Evolutionary conservation across 2,329 filamentous ascomycete species (phyloP).

Genomic region (Mariannaea elegans): DNA sequence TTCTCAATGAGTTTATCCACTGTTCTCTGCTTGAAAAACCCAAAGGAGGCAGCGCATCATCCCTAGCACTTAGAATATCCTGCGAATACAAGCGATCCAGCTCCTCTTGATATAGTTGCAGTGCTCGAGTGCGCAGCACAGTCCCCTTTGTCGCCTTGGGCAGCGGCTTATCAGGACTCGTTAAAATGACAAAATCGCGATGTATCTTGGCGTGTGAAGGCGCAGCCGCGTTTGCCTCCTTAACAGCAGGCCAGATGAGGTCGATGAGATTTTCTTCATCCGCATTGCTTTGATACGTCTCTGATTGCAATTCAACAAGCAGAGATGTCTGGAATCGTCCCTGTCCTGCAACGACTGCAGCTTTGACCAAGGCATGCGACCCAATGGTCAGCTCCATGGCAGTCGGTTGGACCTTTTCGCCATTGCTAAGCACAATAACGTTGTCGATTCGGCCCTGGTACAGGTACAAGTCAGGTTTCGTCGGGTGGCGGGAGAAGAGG

Average conservation of each 20-base stretch:
- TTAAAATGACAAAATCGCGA: not conserved
- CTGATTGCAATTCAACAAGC: not conserved
- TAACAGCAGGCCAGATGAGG: not conserved
- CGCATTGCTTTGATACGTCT: not conserved
- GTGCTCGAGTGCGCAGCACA: not conserved
- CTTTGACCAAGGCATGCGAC: no score
- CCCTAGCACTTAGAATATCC: no score
- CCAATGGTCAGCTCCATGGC: not conserved
- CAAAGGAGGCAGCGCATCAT: not conserved
- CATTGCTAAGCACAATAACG: not conserved
- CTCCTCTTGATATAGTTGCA: not conserved
- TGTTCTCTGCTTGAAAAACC: no score
- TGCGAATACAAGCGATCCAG: not conserved
- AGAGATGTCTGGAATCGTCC: not conserved
- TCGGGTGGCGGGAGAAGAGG: not conserved
- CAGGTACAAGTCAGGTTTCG: not conserved
- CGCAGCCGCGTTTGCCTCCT: not conserved
- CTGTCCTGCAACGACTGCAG: not conserved
- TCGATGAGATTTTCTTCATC: not conserved
- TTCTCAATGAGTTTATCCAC: no score
- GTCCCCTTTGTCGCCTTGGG: not conserved
- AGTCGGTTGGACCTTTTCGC: not conserved
- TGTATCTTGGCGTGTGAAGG: not conserved
- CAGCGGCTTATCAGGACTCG: not conserved
- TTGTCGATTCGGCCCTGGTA: not conserved